A percentile compares a stretch with the other conserved stretches of the same genome.
These are phyloP conservation scores for Acorus gramineus DNA, from an alignment of 106 monocot genomes.

Conservation along the genomic window DNA sequence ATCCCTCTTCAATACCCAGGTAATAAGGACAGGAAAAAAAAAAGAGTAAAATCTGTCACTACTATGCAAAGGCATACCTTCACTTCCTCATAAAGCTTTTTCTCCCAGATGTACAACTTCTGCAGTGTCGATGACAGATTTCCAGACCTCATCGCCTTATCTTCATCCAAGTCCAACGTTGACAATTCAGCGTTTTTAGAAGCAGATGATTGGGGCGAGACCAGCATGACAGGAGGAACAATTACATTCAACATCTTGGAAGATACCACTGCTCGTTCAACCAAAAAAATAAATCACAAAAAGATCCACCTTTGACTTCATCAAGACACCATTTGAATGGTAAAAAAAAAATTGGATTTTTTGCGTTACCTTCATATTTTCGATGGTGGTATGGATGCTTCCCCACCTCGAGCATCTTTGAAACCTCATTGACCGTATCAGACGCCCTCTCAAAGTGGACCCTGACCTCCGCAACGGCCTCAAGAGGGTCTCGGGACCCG, in stretches of 20 bases:
- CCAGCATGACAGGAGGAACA: conserved; percentile 3
- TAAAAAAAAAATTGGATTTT: neutral
- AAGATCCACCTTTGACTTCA: neutral
- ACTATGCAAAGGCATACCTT: conserved; percentile 6
- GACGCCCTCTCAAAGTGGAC: conserved; percentile 41
- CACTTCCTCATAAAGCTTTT: conserved; percentile 29
- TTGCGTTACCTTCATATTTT: conserved; percentile 33
- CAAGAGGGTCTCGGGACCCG: conserved; percentile 9
- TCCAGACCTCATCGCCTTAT: conserved; percentile 17
- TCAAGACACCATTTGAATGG: no score
- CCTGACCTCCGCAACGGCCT: conserved; percentile 38
- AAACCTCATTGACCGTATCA: conserved; percentile 24
- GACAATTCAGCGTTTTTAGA: conserved; percentile 1
- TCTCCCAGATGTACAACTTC: conserved; percentile 28
- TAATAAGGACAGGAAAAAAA: neutral
- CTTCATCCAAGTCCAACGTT: conserved; percentile 9
- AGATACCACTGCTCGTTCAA: conserved; percentile 8
- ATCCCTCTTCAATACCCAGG: neutral
- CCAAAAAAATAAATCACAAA: conserved; percentile 8
- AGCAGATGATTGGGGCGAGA: neutral
- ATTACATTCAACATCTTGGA: conserved; percentile 10
- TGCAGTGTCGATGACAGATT: conserved; percentile 24
- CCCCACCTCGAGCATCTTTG: conserved; percentile 50
- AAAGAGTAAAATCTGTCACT: neutral
- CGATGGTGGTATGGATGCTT: conserved; percentile 34